Base-by-base conservation (phyloP, 2,329 filamentous ascomycete genomes). In the Scedosporium minutisporum region DNA sequence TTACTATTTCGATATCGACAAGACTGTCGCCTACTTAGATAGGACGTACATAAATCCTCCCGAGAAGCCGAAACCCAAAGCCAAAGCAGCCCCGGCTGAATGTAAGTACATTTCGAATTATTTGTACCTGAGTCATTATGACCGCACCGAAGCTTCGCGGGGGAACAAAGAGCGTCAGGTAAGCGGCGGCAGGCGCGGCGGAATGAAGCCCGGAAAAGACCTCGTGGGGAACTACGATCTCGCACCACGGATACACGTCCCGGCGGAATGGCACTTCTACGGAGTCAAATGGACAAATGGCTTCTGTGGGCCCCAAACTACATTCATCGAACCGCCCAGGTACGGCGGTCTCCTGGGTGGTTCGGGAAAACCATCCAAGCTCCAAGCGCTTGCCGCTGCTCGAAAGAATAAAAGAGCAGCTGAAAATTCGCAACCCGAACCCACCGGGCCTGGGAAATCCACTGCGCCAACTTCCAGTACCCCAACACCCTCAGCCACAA, bases 1-100 rank as follows among this genome's bases (percentile, higher is more conserved):
- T 75, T 97, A 97, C 74, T 97, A 93, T 73, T 97, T 93, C 72
- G 93, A 99, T 69, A 81, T 96, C 33, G 88, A 87, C 63, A 96
- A 96, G 74, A 86, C 91, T 1, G 88, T 96, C 44, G 81, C 83
- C 63, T 97, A 96, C 71, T 75, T 99, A 63, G 83, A 86, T 65
- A 89, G 87, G 80, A 87, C 80, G 38, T 83, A 78, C 66, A 76
- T 84, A 67, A 74, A 76, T 6, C 76, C 76, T 55, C 70, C 77
- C 18, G 67, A 69, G 25, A 62, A 65, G n/a, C 70, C 73, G 16
- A 80, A 80, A 68, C 68, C 75, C 65, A 67, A 75, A 25, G 68
- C 73, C 48, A 78, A 80, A 69, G 78, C 33, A 38, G 2, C 76
- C 65, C 68, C 69, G 60, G 70, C 73, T 64, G 74, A 78, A 73